phyloP scores from a whole-genome alignment of 371 early-diverging fungal genomes.

The Cokeromyces recurvatus region DNA sequence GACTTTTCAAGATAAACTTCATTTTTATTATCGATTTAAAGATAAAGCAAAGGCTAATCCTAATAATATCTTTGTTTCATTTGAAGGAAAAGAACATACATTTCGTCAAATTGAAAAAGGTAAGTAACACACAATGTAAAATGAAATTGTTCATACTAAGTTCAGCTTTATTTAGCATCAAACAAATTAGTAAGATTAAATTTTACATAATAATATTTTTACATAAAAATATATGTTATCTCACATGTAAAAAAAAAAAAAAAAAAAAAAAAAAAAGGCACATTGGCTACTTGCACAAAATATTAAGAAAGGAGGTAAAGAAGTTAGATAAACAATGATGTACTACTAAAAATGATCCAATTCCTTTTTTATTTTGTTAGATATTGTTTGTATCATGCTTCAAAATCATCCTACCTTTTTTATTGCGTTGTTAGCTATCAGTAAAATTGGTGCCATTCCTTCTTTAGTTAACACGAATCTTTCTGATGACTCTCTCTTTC shows the following conservation, averaged over 20 bases:
- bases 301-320: constrained; percentile 15
- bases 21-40: constrained; percentile 27
- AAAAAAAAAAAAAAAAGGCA: constrained; percentile 12
- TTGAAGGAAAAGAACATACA: constrained; percentile 30
- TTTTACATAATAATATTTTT: neutral
- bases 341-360: neutral
- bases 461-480: constrained; percentile 31
- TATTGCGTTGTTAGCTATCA: constrained; percentile 21
- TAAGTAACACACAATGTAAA: constrained; percentile 3
- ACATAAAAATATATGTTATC: neutral
- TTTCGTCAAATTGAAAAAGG: constrained; percentile 21
- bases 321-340: neutral
- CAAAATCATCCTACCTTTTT: constrained; percentile 31
- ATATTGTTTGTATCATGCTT: constrained; percentile 23
- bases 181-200: constrained; percentile 20
- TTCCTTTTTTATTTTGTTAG: neutral
- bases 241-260: too few relatives aligned
- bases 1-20: constrained; percentile 15
- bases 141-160: constrained; percentile 8
- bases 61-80: constrained; percentile 13
- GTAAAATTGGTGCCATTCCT: constrained; percentile 27
- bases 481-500: constrained; percentile 17
- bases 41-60: constrained; percentile 22
- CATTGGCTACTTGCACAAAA: constrained; percentile 16
- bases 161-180: constrained; percentile 14